These are phyloP conservation scores for Colletotrichum tropicicola DNA, from an alignment of 2,329 filamentous ascomycete genomes.

Conservation along the genomic window DNA sequence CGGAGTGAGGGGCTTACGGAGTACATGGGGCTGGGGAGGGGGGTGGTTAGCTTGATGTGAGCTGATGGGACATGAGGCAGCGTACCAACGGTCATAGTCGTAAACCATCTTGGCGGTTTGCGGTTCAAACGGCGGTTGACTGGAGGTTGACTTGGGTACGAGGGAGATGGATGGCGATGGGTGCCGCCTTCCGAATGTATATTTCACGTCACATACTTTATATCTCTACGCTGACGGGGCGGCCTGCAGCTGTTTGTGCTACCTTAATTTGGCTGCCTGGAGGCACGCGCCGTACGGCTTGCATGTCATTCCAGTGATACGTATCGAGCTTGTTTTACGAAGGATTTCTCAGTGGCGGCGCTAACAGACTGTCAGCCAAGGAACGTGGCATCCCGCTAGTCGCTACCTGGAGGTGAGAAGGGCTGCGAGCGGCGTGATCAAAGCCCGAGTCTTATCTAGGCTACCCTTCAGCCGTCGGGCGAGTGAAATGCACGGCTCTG, in stretches of 20 bases:
- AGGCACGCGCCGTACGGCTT: not conserved
- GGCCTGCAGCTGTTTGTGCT: not conserved
- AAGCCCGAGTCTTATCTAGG: slow-evolving; percentile 2
- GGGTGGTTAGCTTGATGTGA: not conserved
- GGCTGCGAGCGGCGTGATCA: not conserved
- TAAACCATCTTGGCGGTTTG: slow-evolving; percentile 38
- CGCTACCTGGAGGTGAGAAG: not conserved
- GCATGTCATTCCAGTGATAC: not conserved
- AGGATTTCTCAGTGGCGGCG: no score
- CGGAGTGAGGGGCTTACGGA: slow-evolving; percentile 42
- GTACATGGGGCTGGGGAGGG: slow-evolving; percentile 50
- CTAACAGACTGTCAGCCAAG: not conserved
- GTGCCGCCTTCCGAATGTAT: not conserved
- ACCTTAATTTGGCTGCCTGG: not conserved
- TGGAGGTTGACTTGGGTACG: not conserved
- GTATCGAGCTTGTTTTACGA: not conserved
- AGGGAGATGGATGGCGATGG: not conserved
- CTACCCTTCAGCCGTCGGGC: not conserved
- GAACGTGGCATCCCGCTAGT: not conserved
- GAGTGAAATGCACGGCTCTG: not conserved
- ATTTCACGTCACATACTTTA: not conserved
- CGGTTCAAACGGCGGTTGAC: not conserved
- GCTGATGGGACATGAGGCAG: not conserved
- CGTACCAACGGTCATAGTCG: slow-evolving; percentile 44
- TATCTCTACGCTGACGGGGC: not conserved